phyloP scores from a whole-genome alignment of 2,329 filamentous ascomycete species.

The Nectriaceae sp. region DNA sequence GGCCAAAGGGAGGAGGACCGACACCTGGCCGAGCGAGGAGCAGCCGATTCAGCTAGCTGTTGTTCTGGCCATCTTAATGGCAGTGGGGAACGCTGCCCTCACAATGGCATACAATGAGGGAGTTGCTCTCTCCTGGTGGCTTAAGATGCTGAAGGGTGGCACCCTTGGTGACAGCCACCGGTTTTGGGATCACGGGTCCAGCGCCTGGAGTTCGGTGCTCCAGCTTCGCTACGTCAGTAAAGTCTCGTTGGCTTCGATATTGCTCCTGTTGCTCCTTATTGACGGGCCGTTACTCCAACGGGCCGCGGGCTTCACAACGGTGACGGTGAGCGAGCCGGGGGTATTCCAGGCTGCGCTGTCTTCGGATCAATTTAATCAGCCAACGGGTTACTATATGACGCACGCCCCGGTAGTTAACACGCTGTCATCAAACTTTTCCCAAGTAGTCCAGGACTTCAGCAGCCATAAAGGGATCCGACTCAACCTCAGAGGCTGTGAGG shows the following conservation, averaged over 20 bases:
- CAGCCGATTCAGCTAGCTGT: conserved; percentile 5
- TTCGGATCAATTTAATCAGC: background rate
- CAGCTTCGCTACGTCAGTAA: conserved; percentile 4
- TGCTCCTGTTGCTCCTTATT: conserved; percentile 1
- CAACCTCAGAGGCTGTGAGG: conserved; percentile 1
- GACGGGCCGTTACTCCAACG: conserved; percentile 4
- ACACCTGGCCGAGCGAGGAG: conserved; percentile 2
- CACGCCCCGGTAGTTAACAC: conserved; percentile 1
- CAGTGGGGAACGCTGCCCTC: conserved; percentile 4
- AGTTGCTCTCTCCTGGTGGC: conserved; percentile 7
- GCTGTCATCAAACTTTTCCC: conserved; percentile 6
- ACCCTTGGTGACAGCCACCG: conserved; percentile 7
- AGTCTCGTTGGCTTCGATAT: conserved; percentile 3
- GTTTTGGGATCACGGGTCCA: conserved; percentile 8
- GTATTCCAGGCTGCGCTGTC: background rate
- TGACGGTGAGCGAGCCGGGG: background rate
- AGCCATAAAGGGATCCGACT: background rate
- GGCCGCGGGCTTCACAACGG: background rate
- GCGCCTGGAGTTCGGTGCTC: conserved; percentile 2
- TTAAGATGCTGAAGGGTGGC: conserved; percentile 10
- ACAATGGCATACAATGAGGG: conserved; percentile 7
- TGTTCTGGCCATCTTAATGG: conserved; percentile 5
- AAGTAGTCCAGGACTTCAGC: conserved; percentile 5
- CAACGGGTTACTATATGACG: conserved; percentile 10
- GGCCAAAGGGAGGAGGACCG: conserved; percentile 1